Percentiles rank a stretch among this genome's conserved stretches.
Conservation (phyloP, 148 eudicot genomes). For the Fagopyrum homotropicum region DNA sequence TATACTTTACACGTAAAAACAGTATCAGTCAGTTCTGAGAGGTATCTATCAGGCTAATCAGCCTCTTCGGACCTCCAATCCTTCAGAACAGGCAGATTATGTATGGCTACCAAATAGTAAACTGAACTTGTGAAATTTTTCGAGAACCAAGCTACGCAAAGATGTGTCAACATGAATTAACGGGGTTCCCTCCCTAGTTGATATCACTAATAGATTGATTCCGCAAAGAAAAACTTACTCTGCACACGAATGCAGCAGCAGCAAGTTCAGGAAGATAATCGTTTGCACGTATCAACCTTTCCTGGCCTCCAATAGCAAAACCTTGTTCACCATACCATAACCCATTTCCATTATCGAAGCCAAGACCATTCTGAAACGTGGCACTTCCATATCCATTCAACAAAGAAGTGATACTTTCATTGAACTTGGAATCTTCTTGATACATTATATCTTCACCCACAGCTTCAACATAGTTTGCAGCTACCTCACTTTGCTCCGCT, state of each 20-base stretch:
- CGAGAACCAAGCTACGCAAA: background rate
- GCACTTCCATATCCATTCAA: slow-evolving; percentile 34
- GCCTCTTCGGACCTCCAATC: background rate
- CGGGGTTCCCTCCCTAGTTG: background rate
- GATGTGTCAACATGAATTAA: background rate
- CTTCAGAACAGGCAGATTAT: background rate
- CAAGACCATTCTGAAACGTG: slow-evolving; percentile 84
- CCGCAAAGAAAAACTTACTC: slow-evolving; percentile 43
- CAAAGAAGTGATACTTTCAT: slow-evolving; percentile 21
- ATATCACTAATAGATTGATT: background rate
- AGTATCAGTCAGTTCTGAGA: background rate
- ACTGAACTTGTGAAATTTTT: background rate
- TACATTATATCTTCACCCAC: slow-evolving; percentile 49
- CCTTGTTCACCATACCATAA: slow-evolving; percentile 85
- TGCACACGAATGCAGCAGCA: slow-evolving; percentile 97
- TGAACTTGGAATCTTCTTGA: slow-evolving; percentile 29
- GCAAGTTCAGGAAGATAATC: slow-evolving; percentile 94
- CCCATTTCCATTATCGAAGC: slow-evolving; percentile 83
- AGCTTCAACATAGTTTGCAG: slow-evolving; percentile 92
- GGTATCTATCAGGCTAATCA: background rate
- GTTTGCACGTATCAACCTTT: slow-evolving; percentile 63
- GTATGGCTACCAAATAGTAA: background rate
- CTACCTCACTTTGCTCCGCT: slow-evolving; percentile 92
- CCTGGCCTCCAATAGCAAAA: slow-evolving; percentile 96
- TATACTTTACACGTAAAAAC: background rate